Evolutionary conservation across 2,329 filamentous ascomycete species (phyloP), one percentile per base, ranked within the genome.

Genomic region (Corniculantispora saksenae): DNA sequence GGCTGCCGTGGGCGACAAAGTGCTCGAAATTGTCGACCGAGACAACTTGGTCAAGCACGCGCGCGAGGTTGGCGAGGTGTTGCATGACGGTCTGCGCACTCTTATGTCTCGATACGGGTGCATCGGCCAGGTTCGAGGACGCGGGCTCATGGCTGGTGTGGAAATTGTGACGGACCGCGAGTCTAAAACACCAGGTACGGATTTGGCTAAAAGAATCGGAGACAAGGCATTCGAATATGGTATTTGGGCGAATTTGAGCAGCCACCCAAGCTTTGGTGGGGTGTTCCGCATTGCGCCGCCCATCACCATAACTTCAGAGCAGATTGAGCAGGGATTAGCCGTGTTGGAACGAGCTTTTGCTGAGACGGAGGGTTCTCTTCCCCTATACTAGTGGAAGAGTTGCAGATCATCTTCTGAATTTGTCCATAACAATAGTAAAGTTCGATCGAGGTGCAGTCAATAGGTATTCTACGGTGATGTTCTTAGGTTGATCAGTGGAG

Each of bases 271-370:
- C 55, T 86, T 87, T 71, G 81, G 83, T 0, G 86, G 85, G 4
- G 81, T 84, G 0, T 87, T 89, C 66, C 76, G 86, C 13, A 82
- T 89, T 59, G 86, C 86, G 6, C 86, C 86, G 27, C 86, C 87
- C 0, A 84, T 89, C 48, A 87, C 84, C 0, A 82, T 88, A 10
- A 81, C 81, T 0, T 78, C 78, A 32, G 77, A 81, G 55, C 77
- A 86, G 73, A 72, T 87, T 53, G 74, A 82, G 21, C 75, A 80
- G 47, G 86, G 85, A 0, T 69, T 90, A 65, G 69, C 65, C 2
- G 83, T 89, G 54, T 77, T 90, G 66, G 86, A 89, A 69, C 76
- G 83, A 69, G 84, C 85, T 0, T 84, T 89, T 56, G 72, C 70
- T 29, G 71, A 72, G 45, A 77, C 73, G 10, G 69, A 72, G 45